Conservation (phyloP, 768 basidiomycete species). For the Suillus ampliporus region DNA sequence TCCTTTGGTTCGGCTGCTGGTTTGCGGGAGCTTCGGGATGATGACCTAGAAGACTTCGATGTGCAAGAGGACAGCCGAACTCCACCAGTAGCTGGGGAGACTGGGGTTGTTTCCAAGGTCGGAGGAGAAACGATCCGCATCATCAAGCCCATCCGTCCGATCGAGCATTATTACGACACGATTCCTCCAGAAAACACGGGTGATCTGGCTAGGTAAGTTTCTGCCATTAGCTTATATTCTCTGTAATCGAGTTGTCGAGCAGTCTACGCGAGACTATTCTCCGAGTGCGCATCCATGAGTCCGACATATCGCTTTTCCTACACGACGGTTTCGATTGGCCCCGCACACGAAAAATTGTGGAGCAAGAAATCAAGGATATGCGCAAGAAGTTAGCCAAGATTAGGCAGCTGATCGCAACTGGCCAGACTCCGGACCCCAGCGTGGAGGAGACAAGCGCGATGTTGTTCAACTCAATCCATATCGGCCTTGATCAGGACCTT, state of each 20-base stretch:
- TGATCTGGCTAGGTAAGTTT: constrained; percentile 51
- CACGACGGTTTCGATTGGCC: constrained; percentile 97
- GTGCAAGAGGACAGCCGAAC: constrained; percentile 23
- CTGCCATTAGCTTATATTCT: constrained; percentile 4
- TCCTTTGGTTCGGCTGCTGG: constrained; percentile 83
- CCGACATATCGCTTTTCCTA: constrained; percentile 70
- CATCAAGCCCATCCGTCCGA: constrained; percentile 64
- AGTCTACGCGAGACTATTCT: constrained; percentile 55
- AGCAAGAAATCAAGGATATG: constrained; percentile 88
- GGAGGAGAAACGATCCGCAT: constrained; percentile 90
- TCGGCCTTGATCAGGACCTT: constrained; percentile 83
- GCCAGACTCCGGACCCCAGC: constrained; percentile 82
- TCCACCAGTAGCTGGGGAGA: constrained; percentile 32
- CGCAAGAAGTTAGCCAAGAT: constrained; percentile 87
- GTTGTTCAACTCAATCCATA: constrained; percentile 93
- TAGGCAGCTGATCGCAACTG: constrained; percentile 87
- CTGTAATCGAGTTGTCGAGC: constrained; percentile 14
- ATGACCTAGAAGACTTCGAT: constrained; percentile 74
- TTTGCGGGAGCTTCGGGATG: constrained; percentile 71
- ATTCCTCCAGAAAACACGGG: constrained; percentile 60
- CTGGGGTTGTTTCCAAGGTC: constrained; percentile 59
- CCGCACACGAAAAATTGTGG: constrained; percentile 83
- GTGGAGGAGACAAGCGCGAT: constrained; percentile 74
- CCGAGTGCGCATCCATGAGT: constrained; percentile 62
- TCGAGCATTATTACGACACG: constrained; percentile 77